Base-by-base conservation (phyloP, 163 green algal species). In the Volvox carteri region DNA sequence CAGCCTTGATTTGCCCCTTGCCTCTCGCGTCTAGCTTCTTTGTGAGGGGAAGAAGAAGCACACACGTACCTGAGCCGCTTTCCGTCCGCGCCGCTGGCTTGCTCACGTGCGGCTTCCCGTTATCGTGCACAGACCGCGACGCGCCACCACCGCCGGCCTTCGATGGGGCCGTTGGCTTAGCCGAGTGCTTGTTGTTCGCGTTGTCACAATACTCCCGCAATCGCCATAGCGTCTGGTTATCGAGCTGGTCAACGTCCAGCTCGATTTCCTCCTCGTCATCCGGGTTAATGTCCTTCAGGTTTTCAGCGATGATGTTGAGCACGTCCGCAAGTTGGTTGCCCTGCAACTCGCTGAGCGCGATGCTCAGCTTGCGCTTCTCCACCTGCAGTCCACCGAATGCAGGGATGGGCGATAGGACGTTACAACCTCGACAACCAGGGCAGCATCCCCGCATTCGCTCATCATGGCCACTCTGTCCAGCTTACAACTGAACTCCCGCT, bases 191-290 rank as follows among this genome's bases (percentile, higher is more conserved):
- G 68, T 86, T 78, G 21, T 90, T 28, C 6, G 92, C 90, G 48
- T 72, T 85, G 60, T 94, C 92, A 42, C 94, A 93, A 74, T 94
- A 98, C 5, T 88, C 67, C n/a, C 97, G 86, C 33, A 98, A 91
- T 62, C 93, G 87, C 96, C 95, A 97, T 52, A 98, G 93, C 21
- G 94, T 97, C 41, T 91, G 92, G 28, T 90, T 86, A 30, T 94
- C 92, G 65, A 98, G 90, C 16, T 93, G 86, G 81, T 98, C 96
- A 0, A 98, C 95, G 90, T 98, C 96, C 52, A 98, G 89, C 92
- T 98, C 96, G n/a, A 96, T 95, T 91, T 98, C 96, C 4, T 97
- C 94, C 1, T 96, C 95, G 5, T 92, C 78, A 42, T 90, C 87
- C 39, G 90, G 75, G 35, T 91, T 72, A 30, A 92, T 75, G 23